Evolutionary conservation across 2,329 filamentous ascomycete genomes (phyloP).

Genomic region (Nothopassalora personata): DNA sequence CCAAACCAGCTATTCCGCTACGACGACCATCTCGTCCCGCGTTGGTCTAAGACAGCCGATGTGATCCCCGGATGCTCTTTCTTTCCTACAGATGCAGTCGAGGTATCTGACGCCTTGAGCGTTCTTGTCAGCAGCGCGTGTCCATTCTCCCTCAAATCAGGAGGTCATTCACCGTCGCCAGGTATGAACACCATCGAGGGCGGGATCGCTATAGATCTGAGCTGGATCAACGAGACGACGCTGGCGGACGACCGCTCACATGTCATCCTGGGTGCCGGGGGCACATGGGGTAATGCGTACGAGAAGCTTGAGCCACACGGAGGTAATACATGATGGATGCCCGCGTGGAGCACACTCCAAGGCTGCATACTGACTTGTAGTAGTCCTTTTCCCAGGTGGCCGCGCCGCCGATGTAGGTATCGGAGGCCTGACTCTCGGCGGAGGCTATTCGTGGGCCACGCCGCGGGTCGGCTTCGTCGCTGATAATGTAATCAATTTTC

Average conservation of each 20-base stretch:
- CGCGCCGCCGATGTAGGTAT: constrained; percentile 42
- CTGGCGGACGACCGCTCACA: constrained; percentile 14
- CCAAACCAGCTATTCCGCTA: background rate
- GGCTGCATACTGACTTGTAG: constrained; percentile 21
- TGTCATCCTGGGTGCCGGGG: constrained; percentile 40
- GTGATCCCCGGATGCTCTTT: constrained; percentile 9
- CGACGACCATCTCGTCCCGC: background rate
- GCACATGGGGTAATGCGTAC: constrained; percentile 43
- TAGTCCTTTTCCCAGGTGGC: constrained; percentile 40
- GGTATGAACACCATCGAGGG: constrained; percentile 16
- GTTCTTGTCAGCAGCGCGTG: constrained; percentile 2
- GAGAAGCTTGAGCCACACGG: constrained; percentile 30
- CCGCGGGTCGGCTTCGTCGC: constrained; percentile 45
- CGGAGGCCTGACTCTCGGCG: constrained; percentile 42
- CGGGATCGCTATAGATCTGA: constrained; percentile 25
- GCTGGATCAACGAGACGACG: constrained; percentile 14
- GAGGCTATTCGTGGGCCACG: constrained; percentile 46
- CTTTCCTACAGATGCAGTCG: constrained; percentile 2
- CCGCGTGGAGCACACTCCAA: too few relatives aligned
- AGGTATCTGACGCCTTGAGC: constrained; percentile 3
- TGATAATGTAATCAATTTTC: constrained; percentile 27
- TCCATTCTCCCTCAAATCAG: constrained; percentile 11
- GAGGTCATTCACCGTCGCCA: constrained; percentile 6
- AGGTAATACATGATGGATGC: background rate
- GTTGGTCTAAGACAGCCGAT: constrained; percentile 7